Evolutionary conservation across 208 protist species (phyloP).

Genomic region (Trichomonas vaginalis): DNA sequence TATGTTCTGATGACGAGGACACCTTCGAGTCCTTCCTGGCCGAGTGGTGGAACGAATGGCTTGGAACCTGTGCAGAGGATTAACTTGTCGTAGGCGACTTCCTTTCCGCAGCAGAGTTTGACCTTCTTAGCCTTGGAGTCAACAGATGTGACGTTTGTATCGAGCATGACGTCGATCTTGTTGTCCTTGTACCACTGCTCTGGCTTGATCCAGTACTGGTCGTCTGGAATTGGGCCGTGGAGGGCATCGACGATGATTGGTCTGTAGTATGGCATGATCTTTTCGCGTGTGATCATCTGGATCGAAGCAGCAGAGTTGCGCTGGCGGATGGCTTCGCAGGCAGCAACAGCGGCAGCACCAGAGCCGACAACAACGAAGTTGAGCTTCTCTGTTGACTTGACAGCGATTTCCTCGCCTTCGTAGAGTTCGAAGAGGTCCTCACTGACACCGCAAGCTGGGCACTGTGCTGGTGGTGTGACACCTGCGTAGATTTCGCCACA

Average conservation of each 20-base stretch:
- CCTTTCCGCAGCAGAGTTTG: neutral
- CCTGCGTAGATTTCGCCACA: neutral
- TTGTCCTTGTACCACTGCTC: neutral
- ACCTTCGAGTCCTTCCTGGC: neutral
- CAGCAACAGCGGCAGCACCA: neutral
- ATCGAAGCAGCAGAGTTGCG: neutral
- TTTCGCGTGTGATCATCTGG: neutral
- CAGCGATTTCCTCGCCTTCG: neutral
- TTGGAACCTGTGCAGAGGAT: neutral
- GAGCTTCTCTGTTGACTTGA: neutral
- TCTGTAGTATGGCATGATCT: neutral
- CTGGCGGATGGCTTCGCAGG: neutral
- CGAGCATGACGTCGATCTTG: neutral
- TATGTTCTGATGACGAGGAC: neutral
- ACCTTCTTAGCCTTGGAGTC: neutral
- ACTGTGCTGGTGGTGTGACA: neutral
- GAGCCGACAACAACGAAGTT: neutral
- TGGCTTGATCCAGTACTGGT: neutral
- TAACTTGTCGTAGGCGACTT: neutral
- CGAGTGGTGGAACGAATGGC: neutral
- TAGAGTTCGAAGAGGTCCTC: conserved; percentile 8
- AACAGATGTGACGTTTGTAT: neutral
- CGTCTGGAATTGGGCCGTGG: neutral
- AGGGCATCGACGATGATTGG: neutral
- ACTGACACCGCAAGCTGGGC: neutral